phyloP scores from a whole-genome alignment of 768 basidiomycete species.

The Hericium rajendrae region DNA sequence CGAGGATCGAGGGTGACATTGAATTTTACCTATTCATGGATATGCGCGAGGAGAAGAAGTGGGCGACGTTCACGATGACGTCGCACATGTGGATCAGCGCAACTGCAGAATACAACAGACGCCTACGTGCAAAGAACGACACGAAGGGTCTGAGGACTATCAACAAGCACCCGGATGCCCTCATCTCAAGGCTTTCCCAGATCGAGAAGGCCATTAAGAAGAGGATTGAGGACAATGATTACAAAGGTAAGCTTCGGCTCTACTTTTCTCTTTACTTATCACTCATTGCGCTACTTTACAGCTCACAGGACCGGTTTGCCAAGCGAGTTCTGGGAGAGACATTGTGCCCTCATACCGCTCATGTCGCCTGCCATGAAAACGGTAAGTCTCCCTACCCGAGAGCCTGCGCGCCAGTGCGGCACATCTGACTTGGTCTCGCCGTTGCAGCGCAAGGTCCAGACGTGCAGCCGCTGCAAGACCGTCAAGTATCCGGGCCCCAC shows the following conservation, averaged over 20 bases:
- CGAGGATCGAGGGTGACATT: not conserved
- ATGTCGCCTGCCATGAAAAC: not conserved
- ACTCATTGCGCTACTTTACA: no score
- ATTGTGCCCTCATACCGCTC: not conserved
- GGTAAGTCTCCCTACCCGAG: not conserved
- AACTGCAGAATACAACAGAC: slow-evolving; percentile 4
- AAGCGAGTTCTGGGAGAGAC: not conserved
- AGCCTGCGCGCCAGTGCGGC: no score
- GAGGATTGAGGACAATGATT: not conserved
- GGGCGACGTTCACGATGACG: slow-evolving; percentile 13
- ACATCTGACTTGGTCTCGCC: not conserved
- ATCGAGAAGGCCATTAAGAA: slow-evolving; percentile 4
- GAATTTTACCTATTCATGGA: slow-evolving; percentile 14
- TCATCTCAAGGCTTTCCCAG: slow-evolving; percentile 6
- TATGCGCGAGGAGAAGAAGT: slow-evolving; percentile 4
- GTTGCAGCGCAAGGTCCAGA: not conserved
- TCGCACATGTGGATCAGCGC: slow-evolving; percentile 3
- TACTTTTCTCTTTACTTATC: no score
- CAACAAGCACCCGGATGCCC: slow-evolving; percentile 7
- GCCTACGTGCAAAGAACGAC: not conserved
- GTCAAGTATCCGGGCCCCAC: not conserved
- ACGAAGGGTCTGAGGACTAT: not conserved
- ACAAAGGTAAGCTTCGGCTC: slow-evolving; percentile 2
- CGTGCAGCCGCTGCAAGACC: not conserved
- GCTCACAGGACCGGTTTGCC: not conserved